These are phyloP conservation scores for Lodderomyces beijingensis DNA, from an alignment of 1,139 yeast species.

Conservation along the genomic window DNA sequence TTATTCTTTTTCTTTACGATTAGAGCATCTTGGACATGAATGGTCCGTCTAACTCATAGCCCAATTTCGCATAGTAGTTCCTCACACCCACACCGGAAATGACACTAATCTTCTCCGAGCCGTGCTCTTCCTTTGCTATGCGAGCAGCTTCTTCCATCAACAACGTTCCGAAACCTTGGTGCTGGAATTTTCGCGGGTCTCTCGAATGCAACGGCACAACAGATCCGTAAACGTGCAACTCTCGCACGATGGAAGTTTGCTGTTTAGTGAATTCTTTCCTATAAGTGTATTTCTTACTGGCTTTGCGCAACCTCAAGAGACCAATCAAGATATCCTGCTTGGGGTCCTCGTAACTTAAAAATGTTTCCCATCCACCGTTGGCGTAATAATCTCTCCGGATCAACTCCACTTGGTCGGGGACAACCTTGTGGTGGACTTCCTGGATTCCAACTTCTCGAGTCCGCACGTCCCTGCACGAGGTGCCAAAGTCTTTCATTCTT, in stretches of 20 bases:
- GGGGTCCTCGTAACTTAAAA: constrained; percentile 93
- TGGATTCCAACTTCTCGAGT: constrained; percentile 98
- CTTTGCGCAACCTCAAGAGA: constrained; percentile 78
- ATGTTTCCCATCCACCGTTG: constrained; percentile 99
- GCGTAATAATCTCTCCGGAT: constrained; percentile 96
- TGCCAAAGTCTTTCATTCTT: constrained; percentile 97
- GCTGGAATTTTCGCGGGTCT: constrained; percentile 97
- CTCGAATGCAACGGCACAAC: constrained; percentile 97
- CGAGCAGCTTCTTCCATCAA: constrained; percentile 98
- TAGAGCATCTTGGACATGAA: constrained; percentile 61
- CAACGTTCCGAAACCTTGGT: constrained; percentile 97
- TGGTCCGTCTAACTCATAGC: constrained; percentile 92
- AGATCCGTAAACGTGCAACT: constrained; percentile 94
- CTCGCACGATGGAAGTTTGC: constrained; percentile 90
- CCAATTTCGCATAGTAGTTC: constrained; percentile 87
- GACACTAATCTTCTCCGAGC: constrained; percentile 84
- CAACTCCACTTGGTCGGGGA: constrained; percentile 95
- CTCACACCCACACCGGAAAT: constrained; percentile 98
- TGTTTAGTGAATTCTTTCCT: constrained; percentile 83
- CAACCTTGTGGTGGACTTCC: constrained; percentile 95
- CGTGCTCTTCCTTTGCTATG: constrained; percentile 93
- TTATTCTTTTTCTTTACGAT: not conserved
- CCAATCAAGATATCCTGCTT: constrained; percentile 95
- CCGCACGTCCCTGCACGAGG: constrained; percentile 94
- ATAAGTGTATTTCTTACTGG: constrained; percentile 84